phyloP scores from a whole-genome alignment of 2,329 filamentous ascomycete genomes.

The Colletotrichum eremochloae region DNA sequence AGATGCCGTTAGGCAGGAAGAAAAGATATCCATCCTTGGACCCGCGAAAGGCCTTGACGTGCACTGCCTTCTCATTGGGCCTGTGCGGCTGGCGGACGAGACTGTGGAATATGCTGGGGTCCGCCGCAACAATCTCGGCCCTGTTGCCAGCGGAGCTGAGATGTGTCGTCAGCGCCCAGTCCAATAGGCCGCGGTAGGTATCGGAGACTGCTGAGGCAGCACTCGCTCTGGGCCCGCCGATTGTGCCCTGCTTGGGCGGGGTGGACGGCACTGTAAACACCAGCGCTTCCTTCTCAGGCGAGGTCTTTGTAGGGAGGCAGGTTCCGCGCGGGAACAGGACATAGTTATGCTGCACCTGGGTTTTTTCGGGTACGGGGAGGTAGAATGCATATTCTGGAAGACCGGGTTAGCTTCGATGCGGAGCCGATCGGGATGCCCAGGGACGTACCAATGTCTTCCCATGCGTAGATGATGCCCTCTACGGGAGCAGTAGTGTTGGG shows the following conservation, averaged over 20 bases:
- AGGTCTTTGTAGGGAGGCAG: constrained; percentile 64
- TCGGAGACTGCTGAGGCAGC: constrained; percentile 69
- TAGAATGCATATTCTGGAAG: constrained; percentile 71
- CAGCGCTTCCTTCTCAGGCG: constrained; percentile 66
- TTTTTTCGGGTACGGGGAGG: constrained; percentile 74
- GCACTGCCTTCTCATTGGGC: constrained; percentile 73
- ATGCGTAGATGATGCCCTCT: constrained; percentile 68
- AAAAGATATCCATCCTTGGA: constrained; percentile 78
- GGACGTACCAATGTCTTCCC: constrained; percentile 71
- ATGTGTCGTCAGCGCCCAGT: constrained; percentile 70
- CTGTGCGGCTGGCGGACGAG: constrained; percentile 69
- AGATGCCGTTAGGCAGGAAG: constrained; percentile 74
- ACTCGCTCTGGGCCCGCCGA: constrained; percentile 64
- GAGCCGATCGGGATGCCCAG: not conserved
- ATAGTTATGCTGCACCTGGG: constrained; percentile 76
- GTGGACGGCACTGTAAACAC: constrained; percentile 73
- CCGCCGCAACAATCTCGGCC: constrained; percentile 64
- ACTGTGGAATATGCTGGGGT: constrained; percentile 70
- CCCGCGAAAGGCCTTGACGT: constrained; percentile 75
- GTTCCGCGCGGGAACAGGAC: constrained; percentile 71
- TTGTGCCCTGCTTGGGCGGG: constrained; percentile 71
- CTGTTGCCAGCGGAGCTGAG: constrained; percentile 63
- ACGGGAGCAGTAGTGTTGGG: constrained; percentile 66
- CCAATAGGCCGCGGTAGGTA: constrained; percentile 69
- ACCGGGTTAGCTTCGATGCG: not conserved